Evolutionary conservation across 768 basidiomycete genomes (phyloP), one percentile per base, ranked within the genome.

Genomic region (Naganishia kalamii): DNA sequence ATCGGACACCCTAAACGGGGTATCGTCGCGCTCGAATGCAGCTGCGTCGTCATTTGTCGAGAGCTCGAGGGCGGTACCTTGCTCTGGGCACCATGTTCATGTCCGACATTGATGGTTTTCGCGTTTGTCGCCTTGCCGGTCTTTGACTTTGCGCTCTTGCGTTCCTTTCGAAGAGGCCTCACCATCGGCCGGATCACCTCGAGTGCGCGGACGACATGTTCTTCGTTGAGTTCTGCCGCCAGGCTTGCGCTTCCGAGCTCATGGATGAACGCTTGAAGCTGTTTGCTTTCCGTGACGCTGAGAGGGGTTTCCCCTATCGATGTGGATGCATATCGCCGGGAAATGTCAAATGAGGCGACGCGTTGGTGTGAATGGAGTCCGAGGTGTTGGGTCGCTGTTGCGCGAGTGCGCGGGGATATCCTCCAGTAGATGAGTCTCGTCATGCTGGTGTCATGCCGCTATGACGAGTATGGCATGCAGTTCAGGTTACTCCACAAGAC

Each of bases 141-240:
- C 27, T 25, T 23, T 25, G 29, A n/a, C 23, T 21, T 37, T 41
- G 37, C 54, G 8, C 23, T 57, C 15, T 41, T 57, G 17, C 37
- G 33, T 41, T 35, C 54, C 23, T 57, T 57, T 19, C 54, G 35
- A 21, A 57, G 21, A 10, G 35, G 54, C 35, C 54, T 37, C 54
- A 57, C 54, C 35, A 57, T 57, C 35, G 54, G 37, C 11, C 54
- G 54, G n/a, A 57, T 57, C n/a, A 57, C 54, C 11, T 40, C 33
- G 19, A 57, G 37, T 4, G 54, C 35, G 21, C 27, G 35, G 23
- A 57, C 3, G 54, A 57, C 21, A 23, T 57, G 32, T 41, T 37
- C 54, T 41, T 57, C 37, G 3, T 11, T 23, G 12, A 33, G 12
- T 1, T 57, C 5, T 13, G 19, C 32, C 5, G 32, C 4, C 12